phyloP scores from a whole-genome alignment of 2,329 filamentous ascomycete species.

The Xylaria arbuscula region DNA sequence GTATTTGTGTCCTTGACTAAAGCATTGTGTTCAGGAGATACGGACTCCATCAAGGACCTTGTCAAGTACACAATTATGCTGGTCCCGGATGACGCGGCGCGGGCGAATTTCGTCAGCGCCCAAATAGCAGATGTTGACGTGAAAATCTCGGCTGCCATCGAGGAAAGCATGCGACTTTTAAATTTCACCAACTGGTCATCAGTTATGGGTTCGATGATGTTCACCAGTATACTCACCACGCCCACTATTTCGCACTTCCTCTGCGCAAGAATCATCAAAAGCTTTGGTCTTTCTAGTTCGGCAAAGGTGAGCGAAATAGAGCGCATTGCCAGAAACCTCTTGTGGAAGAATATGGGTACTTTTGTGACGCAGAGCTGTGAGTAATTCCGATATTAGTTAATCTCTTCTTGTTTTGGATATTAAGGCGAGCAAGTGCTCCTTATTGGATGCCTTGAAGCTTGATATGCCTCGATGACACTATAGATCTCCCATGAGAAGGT shows the following conservation, averaged over 20 bases:
- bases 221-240: slow-evolving; percentile 37
- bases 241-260: slow-evolving; percentile 44
- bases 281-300: slow-evolving; percentile 41
- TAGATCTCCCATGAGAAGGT: background rate
- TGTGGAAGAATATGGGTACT: slow-evolving; percentile 43
- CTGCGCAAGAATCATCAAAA: slow-evolving; percentile 43
- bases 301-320: slow-evolving; percentile 41
- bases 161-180: slow-evolving; percentile 39
- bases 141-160: slow-evolving; percentile 39
- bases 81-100: slow-evolving; percentile 41
- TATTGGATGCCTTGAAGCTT: background rate
- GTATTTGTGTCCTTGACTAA: slow-evolving; percentile 20
- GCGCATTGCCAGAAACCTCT: slow-evolving; percentile 35
- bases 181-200: slow-evolving; percentile 41
- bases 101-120: slow-evolving; percentile 41
- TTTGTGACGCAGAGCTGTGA: slow-evolving; percentile 42
- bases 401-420: background rate
- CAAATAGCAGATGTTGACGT: slow-evolving; percentile 41
- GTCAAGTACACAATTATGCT: slow-evolving; percentile 39
- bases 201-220: slow-evolving; percentile 36
- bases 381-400: background rate
- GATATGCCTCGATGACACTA: background rate
- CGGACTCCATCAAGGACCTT: slow-evolving; percentile 41
- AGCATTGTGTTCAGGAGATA: slow-evolving; percentile 23
- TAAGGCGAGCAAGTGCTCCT: background rate